Percentiles rank a stretch among this genome's conserved stretches.
These are phyloP conservation scores for Lactarius sp. DNA, from an alignment of 768 basidiomycete species.

Conservation along the genomic window DNA sequence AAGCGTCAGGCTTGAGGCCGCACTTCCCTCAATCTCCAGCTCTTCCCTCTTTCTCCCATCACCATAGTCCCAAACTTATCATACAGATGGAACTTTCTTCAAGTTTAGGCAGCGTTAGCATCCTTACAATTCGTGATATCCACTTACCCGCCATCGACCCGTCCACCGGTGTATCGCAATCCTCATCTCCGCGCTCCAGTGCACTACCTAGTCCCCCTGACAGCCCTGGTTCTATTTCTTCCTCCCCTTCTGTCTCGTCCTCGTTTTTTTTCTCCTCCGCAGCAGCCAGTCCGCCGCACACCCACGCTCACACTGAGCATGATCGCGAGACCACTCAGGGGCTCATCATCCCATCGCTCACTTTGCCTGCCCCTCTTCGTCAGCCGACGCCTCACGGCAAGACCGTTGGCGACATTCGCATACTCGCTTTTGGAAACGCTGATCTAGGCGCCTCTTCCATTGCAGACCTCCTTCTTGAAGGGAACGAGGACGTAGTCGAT, in stretches of 20 bases:
- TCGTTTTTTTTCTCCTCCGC: slow-evolving; percentile 78
- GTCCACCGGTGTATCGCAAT: slow-evolving; percentile 33
- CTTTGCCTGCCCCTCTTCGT: slow-evolving; percentile 55
- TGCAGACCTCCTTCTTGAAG: slow-evolving; percentile 48
- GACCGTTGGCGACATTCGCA: slow-evolving; percentile 55
- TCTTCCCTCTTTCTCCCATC: not conserved
- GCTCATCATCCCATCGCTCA: slow-evolving; percentile 66
- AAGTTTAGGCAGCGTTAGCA: slow-evolving; percentile 19
- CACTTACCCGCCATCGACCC: slow-evolving; percentile 6
- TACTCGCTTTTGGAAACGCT: slow-evolving; percentile 49
- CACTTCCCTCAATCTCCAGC: not conserved
- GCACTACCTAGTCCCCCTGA: slow-evolving; percentile 53
- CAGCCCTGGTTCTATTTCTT: slow-evolving; percentile 62
- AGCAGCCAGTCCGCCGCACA: slow-evolving; percentile 58
- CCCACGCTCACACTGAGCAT: slow-evolving; percentile 40
- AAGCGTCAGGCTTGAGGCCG: not conserved
- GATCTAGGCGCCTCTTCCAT: slow-evolving; percentile 44
- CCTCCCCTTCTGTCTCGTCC: slow-evolving; percentile 65
- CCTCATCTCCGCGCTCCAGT: slow-evolving; percentile 44
- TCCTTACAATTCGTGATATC: slow-evolving; percentile 20
- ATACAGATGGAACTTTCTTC: slow-evolving; percentile 17
- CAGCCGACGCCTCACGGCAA: slow-evolving; percentile 64
- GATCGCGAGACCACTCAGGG: slow-evolving; percentile 39
- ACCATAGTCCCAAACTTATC: not conserved
- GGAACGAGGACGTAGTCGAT: slow-evolving; percentile 67